Percentiles rank a stretch among this genome's conserved stretches.
These are phyloP conservation scores for Exserohilum turcica DNA, from an alignment of 2,329 filamentous ascomycete species.

Conservation along the genomic window DNA sequence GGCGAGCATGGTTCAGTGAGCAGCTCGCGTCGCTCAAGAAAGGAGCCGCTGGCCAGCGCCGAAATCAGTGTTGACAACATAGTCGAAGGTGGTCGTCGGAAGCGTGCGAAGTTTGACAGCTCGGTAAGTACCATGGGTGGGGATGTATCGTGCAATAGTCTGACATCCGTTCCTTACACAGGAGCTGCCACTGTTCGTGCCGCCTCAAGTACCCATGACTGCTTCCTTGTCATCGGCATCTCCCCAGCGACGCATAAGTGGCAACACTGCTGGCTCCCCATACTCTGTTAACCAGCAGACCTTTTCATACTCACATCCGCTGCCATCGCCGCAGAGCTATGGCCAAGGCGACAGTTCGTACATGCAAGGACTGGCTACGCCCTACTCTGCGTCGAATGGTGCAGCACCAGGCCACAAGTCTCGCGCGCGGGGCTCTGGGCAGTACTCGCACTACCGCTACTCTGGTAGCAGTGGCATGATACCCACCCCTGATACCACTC, in stretches of 20 bases:
- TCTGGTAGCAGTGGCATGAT: constrained; percentile 65
- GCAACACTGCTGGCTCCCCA: constrained; percentile 71
- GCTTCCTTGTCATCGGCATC: constrained; percentile 98
- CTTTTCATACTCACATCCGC: constrained; percentile 74
- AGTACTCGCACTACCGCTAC: constrained; percentile 50
- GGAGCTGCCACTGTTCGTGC: constrained; percentile 95
- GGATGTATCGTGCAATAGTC: constrained; percentile 22
- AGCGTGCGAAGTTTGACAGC: constrained; percentile 93
- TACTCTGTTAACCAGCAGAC: constrained; percentile 80
- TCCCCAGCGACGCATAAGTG: constrained; percentile 80
- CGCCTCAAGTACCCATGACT: constrained; percentile 76
- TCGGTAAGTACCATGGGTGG: constrained; percentile 71
- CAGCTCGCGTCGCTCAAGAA: constrained; percentile 74
- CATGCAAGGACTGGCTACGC: constrained; percentile 44
- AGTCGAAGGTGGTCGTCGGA: constrained; percentile 92
- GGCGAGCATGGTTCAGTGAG: constrained; percentile 74
- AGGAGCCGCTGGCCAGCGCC: constrained; percentile 86
- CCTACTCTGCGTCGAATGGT: constrained; percentile 43
- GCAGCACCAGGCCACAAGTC: constrained; percentile 41
- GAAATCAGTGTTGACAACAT: constrained; percentile 99
- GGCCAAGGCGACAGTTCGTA: constrained; percentile 47
- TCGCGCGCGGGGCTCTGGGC: constrained; percentile 44
- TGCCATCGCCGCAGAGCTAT: constrained; percentile 85
- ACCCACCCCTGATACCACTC: constrained; percentile 94
- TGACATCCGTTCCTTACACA: constrained; percentile 51